Percentiles rank a stretch among this genome's conserved stretches.
Evolutionary conservation across 768 basidiomycete genomes (phyloP).

Genomic region (Rhodotorula paludigena): DNA sequence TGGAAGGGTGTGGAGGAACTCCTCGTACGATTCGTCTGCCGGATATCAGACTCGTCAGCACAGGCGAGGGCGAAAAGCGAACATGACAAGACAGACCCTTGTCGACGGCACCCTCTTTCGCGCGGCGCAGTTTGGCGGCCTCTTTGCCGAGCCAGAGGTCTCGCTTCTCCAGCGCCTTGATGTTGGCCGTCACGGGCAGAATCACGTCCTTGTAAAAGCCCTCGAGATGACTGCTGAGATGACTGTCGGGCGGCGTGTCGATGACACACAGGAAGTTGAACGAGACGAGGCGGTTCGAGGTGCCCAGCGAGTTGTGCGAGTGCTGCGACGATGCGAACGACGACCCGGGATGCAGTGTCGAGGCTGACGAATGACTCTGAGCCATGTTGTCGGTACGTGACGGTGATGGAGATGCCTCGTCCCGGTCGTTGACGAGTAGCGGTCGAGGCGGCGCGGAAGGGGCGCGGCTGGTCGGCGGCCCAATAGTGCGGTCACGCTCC

Average conservation of each 20-base stretch:
- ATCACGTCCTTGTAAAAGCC: constrained; percentile 42
- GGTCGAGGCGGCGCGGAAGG: constrained; percentile 20
- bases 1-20: constrained; percentile 52
- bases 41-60: neutral
- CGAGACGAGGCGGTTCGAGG: constrained; percentile 23
- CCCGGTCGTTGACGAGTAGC: constrained; percentile 2
- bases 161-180: constrained; percentile 83
- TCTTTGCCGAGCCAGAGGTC: constrained; percentile 80
- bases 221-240: constrained; percentile 41
- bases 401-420: constrained; percentile 15
- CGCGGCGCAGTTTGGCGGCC: constrained; percentile 62
- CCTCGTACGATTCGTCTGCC: constrained; percentile 44
- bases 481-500: constrained; percentile 15
- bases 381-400: constrained; percentile 37
- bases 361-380: constrained; percentile 65
- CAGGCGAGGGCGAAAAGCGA: neutral
- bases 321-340: constrained; percentile 65
- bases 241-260: constrained; percentile 43
- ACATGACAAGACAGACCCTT: constrained; percentile 52
- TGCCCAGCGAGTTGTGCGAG: constrained; percentile 62
- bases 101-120: constrained; percentile 66
- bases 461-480: constrained; percentile 13
- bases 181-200: constrained; percentile 62
- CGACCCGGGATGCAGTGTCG: constrained; percentile 70
- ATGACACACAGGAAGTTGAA: constrained; percentile 43